These are phyloP conservation scores for Kwoniella bestiolae DNA, from an alignment of 768 basidiomycete species.

Conservation along the genomic window DNA sequence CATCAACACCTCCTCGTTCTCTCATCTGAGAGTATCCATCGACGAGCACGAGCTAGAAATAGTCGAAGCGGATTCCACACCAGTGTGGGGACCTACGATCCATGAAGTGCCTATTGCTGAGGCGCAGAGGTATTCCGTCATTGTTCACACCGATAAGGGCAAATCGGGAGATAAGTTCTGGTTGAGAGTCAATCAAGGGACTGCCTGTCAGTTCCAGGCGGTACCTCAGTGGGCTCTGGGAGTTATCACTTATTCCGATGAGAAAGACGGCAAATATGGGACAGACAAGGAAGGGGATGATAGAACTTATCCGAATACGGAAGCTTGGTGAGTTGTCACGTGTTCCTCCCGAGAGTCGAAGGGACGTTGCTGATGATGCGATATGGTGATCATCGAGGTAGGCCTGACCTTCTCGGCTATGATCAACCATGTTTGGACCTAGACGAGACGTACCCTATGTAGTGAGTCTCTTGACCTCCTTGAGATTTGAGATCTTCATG, in stretches of 20 bases:
- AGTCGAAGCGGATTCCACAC: slow-evolving; percentile 38
- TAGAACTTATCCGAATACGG: neutral
- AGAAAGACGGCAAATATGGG: too few species aligned
- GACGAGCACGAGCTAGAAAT: slow-evolving; percentile 23
- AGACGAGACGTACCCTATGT: neutral
- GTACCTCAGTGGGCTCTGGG: slow-evolving; percentile 17
- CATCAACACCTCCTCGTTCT: slow-evolving; percentile 21
- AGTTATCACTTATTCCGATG: slow-evolving; percentile 24
- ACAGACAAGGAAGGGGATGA: too few species aligned
- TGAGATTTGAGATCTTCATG: too few species aligned
- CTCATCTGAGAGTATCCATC: slow-evolving; percentile 15
- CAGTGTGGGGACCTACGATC: slow-evolving; percentile 21
- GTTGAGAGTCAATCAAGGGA: slow-evolving; percentile 9
- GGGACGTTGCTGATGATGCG: too few species aligned
- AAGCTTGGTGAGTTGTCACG: slow-evolving; percentile 6
- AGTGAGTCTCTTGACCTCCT: neutral
- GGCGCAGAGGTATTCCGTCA: slow-evolving; percentile 37
- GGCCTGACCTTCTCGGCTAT: neutral
- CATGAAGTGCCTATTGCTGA: slow-evolving; percentile 29
- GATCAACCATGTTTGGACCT: neutral
- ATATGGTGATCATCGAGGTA: neutral
- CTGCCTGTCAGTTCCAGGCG: neutral
- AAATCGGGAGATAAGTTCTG: slow-evolving; percentile 29
- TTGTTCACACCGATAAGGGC: slow-evolving; percentile 36
- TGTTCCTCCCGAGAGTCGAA: too few species aligned